Evolutionary conservation across 164 flowering plant genomes (phyloP), one percentile per base, ranked within the genome.

Genomic region (Magnolia officinalis): DNA sequence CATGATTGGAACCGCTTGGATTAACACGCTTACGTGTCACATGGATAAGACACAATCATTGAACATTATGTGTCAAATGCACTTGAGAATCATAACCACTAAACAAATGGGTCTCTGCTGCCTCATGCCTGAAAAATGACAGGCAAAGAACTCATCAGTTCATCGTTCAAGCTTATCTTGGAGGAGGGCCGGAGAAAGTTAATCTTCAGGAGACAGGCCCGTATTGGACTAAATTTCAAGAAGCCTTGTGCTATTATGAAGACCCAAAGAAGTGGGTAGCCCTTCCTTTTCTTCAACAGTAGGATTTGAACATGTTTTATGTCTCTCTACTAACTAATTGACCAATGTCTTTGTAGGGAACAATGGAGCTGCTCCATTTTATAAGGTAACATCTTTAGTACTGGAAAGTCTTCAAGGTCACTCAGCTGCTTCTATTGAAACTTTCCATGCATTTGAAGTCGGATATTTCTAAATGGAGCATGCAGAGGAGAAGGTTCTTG

Each of bases 131-230:
- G 21, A 19, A 69, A 69, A 29, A 61, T 24, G 73, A 64, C 87
- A 93, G 97, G 87, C 87, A 88, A 84, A 86, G 96, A 83, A 77
- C 81, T 76, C 96, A 82, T 0, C 85, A 90, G 79, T 95, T 93
- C 83, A 80, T 93, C 14, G 89, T 91, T 74, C 93, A 89, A 83
- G 98, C 98, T 70, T 93, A 92, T 81, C 79, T 93, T 26, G 82
- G 75, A 18, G 82, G 76, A 14, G 95, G 98, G 14, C 98, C 98
- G 21, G 81, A 90, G 80, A 89, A 87, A 73, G 97, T 92, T n/a
- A 89, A 82, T 81, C 81, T 78, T 77, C 86, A 88, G 74, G 91
- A 90, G 72, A 80, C 89, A 0, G 87, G 93, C 50, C 90, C 90
- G 1, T 74, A 83, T 3, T 90, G 91, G 96, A 81, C 81, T 50